Base-by-base conservation (phyloP, 768 basidiomycete species). In the Psilocybe azurescens region DNA sequence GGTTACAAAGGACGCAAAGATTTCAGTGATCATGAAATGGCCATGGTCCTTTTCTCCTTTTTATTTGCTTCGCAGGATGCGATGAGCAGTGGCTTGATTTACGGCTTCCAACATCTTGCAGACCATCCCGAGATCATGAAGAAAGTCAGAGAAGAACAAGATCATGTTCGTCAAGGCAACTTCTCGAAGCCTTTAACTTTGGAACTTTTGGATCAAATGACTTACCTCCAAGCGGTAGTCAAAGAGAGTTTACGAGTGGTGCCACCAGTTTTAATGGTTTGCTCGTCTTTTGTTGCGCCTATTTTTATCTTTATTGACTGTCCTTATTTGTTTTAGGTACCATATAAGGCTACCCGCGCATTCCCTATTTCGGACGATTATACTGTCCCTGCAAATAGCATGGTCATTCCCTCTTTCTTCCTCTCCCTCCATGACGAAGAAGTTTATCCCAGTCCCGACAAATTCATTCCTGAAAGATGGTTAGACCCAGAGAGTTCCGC, bases 51-150 rank as follows among this genome's bases (percentile, higher is more conserved):
- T 44, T 89, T 99, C 72, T 95, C 93, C 10, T 99, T 99, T 89
- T 80, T 99, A 57, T 98, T 98, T 70, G 97, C 94, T 2, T 91
- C 89, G 28, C 94, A 97, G 80, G 97, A 99, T 73, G 97, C 97
- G 52, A 99, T 99, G 97, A 94, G 93, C 73, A 95, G 93, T 62
- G 96, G 95, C 53, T 79, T 98, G 69, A 95, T 97, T 70, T 98
- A 94, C 75, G 91, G 88, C 41, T 97, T 99, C 87, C 97, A 99
- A 77, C 94, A 96, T 75, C 83, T 97, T 39, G 93, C 93, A 48
- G 97, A 99, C 75, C 83, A 93, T 73, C 97, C 97, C 1, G 91
- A 95, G 28, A 79, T 97, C 57, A 77, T 97, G 67, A 87, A 86
- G 39, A 98, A 97, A 78, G 86, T 99, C 64, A 86, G 91, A 56